Base-by-base conservation (phyloP, 2,329 filamentous ascomycete species). In the Fusarium heterosporum region DNA sequence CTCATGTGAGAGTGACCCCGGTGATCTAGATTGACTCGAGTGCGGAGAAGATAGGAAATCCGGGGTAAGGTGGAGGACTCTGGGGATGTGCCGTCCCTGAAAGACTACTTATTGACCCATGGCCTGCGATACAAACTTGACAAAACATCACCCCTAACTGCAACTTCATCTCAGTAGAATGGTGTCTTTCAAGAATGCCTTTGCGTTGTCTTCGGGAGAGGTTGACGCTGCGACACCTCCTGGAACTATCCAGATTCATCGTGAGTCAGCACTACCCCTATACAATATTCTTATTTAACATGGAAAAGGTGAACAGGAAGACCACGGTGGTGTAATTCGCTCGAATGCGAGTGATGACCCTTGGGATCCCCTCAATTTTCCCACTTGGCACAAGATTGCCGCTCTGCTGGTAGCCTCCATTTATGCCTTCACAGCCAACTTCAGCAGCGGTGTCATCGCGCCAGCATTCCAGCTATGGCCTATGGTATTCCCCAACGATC, bases 351-450 rank as follows among this genome's bases (percentile, higher is more conserved):
- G 72, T 1, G 39, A 69, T 0, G 76, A 79, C 40, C 77, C 78
- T 7, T 70, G 70, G 8, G 78, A 80, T 48, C 78, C 78, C 3
- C 64, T 80, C 14, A 79, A 78, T 55, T 78, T 75, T 66, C 45
- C 72, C 1, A 34, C 45, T 1, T 78, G 77, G 77, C 69, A 74
- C 6, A 80, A 79, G 55, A 16, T 72, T 1, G 58, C 66, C 2
- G 68, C 75, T 1, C 59, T 80, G 13, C 3, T 68, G 8, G 63
- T 71, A 3, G 72, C 70, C 4, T 73, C 76, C 0, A 29, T 76
- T 3, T 80, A 77, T 55, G 75, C 75, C 2, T 80, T 80, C 13
- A 56, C 69, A 2, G 69, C 70, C 38, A 80, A 79, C 56, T 80
- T 75, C 28, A 63, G 64, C 2, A 73, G 74, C 13, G 70, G 76